phyloP scores from a whole-genome alignment of 768 basidiomycete species.

The Hypsizygus marmoreus region DNA sequence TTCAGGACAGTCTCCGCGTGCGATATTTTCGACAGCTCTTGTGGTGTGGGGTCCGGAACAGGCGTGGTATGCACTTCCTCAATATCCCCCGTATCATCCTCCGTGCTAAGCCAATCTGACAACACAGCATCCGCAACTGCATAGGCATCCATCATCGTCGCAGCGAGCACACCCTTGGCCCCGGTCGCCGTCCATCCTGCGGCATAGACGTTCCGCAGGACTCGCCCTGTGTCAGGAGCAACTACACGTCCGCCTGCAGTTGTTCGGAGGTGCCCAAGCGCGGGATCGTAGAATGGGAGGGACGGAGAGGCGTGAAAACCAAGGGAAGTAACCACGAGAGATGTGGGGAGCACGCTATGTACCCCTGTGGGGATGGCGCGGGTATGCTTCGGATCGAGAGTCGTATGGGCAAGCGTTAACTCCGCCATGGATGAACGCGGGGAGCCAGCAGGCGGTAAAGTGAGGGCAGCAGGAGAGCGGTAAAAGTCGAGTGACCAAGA shows the following conservation, averaged over 20 bases:
- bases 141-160: conserved; percentile 93
- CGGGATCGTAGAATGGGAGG: conserved; percentile 59
- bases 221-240: conserved; percentile 34
- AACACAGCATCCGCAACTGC: conserved; percentile 72
- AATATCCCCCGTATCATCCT: too few relatives aligned
- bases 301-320: conserved; percentile 79
- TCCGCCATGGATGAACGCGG: conserved; percentile 32
- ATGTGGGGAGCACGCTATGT: conserved; percentile 56
- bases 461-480: conserved; percentile 62
- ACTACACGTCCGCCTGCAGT: conserved; percentile 47
- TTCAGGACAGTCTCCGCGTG: conserved; percentile 33
- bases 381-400: conserved; percentile 47
- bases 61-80: conserved; percentile 11
- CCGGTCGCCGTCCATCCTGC: conserved; percentile 94
- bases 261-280: conserved; percentile 57
- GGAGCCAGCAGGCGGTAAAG: conserved; percentile 23
- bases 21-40: conserved; percentile 9
- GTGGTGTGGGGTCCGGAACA: conserved; percentile 6
- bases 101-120: conserved; percentile 48
- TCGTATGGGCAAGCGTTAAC: conserved; percentile 64
- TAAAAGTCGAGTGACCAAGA: conserved; percentile 86
- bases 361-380: conserved; percentile 59
- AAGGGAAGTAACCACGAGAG: conserved; percentile 83
- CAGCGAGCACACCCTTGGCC: conserved; percentile 87
- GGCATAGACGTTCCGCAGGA: conserved; percentile 73